A percentile compares a stretch with the other conserved stretches of the same genome.
Conservation (phyloP, 371 early-diverging fungal species). For the Apophysomyces elegans region DNA sequence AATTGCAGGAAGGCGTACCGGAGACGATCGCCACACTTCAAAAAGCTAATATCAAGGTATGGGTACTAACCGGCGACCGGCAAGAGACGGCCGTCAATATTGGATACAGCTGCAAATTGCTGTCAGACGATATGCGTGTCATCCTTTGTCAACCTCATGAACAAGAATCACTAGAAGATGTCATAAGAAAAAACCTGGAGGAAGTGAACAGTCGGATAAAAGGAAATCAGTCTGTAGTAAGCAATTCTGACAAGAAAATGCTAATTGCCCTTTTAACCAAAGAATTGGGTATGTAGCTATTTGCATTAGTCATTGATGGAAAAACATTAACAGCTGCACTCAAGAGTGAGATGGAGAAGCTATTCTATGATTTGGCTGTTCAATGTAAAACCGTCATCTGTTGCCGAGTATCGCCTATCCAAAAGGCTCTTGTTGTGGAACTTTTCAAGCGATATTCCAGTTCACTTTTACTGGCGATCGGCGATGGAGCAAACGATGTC, state of each 20-base stretch:
- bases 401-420: conserved; percentile 94
- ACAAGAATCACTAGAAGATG: conserved; percentile 53
- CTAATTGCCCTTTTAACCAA: conserved; percentile 30
- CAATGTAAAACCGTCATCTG: conserved; percentile 83
- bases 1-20: conserved; percentile 92
- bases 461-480: conserved; percentile 90
- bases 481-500: conserved; percentile 99
- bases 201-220: conserved; percentile 16
- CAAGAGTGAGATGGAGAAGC: conserved; percentile 34
- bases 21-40: conserved; percentile 88
- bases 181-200: conserved; percentile 65
- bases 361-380: conserved; percentile 48
- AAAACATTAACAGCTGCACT: conserved; percentile 82
- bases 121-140: conserved; percentile 63
- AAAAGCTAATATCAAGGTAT: conserved; percentile 90
- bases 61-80: conserved; percentile 99
- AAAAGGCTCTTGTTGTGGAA: conserved; percentile 92
- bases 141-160: conserved; percentile 68
- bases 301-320: conserved; percentile 91
- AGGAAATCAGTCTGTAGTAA: neutral
- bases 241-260: neutral
- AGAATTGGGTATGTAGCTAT: neutral
- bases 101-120: conserved; percentile 86
- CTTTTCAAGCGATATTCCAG: conserved; percentile 68
- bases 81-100: conserved; percentile 98